Evolutionary conservation across 1,139 yeast genomes (phyloP).

Genomic region (Scheffersomyces parashehatae): DNA sequence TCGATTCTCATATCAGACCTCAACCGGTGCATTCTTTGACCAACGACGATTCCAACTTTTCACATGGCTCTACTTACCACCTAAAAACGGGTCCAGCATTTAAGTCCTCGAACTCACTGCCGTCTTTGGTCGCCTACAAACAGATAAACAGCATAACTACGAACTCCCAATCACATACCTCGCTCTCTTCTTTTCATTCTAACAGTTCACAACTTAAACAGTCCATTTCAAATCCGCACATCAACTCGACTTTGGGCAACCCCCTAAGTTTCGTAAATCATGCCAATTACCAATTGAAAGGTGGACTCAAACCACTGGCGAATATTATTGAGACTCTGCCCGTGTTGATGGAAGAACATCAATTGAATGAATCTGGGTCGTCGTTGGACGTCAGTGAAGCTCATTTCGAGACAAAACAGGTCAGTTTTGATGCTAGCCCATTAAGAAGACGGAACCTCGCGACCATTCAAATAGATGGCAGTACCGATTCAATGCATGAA

Average conservation of each 20-base stretch:
- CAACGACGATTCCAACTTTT: constrained; percentile 5
- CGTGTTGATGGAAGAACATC: background rate
- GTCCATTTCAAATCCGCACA: background rate
- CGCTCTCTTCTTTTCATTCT: constrained; percentile 8
- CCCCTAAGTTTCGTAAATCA: no score
- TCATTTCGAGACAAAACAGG: constrained; percentile 19
- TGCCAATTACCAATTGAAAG: no score
- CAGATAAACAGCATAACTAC: background rate
- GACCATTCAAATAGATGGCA: background rate
- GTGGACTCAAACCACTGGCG: no score
- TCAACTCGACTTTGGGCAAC: background rate
- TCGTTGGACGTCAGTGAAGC: constrained; percentile 15
- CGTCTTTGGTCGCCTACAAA: constrained; percentile 4
- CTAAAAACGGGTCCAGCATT: constrained; percentile 1
- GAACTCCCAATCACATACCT: constrained; percentile 8
- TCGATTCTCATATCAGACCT: constrained; percentile 1
- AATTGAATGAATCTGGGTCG: constrained; percentile 12
- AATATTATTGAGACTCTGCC: background rate
- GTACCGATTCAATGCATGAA: background rate
- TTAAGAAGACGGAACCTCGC: background rate
- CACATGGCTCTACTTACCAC: constrained; percentile 5
- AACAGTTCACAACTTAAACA: constrained; percentile 3
- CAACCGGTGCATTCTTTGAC: constrained; percentile 2
- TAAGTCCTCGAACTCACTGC: constrained; percentile 7
- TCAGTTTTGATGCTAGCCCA: constrained; percentile 11